These are phyloP conservation scores for Neurospora crassa DNA, from an alignment of 2,329 filamentous ascomycete species.

Conservation along the genomic window DNA sequence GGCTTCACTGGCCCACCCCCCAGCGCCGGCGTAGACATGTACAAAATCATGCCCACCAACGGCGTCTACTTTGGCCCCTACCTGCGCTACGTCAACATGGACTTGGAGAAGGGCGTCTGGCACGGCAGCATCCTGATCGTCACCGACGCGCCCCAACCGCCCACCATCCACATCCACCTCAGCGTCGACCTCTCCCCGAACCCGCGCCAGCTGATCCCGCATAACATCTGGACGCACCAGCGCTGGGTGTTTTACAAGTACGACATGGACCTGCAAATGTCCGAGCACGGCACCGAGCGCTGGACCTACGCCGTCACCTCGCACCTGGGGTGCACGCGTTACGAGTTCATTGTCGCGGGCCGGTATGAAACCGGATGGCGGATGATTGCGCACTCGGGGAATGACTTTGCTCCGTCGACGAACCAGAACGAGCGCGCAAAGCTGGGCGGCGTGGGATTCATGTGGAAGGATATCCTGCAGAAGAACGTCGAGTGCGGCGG, in stretches of 20 bases:
- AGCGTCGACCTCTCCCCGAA: constrained; percentile 88
- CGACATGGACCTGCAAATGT: constrained; percentile 83
- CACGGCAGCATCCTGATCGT: constrained; percentile 88
- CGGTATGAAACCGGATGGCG: constrained; percentile 87
- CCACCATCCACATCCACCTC: constrained; percentile 90
- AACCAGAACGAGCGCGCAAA: constrained; percentile 76
- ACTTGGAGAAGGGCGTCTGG: constrained; percentile 84
- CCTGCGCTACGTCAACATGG: constrained; percentile 93
- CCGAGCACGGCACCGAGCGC: constrained; percentile 66
- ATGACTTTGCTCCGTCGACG: constrained; percentile 86
- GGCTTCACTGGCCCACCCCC: constrained; percentile 87
- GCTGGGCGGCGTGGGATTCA: constrained; percentile 81
- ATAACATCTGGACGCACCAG: constrained; percentile 80
- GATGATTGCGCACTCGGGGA: constrained; percentile 91
- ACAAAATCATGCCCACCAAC: constrained; percentile 87
- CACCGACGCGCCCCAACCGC: constrained; percentile 82
- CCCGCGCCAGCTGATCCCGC: constrained; percentile 73
- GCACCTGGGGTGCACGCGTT: constrained; percentile 92
- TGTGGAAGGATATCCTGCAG: constrained; percentile 99
- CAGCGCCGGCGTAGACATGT: constrained; percentile 82
- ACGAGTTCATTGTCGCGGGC: constrained; percentile 92
- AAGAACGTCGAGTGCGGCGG: constrained; percentile 95
- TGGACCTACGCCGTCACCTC: constrained; percentile 99
- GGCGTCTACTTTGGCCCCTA: constrained; percentile 98
- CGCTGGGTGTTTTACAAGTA: constrained; percentile 96